Base-by-base conservation (phyloP, 768 basidiomycete species). In the Auriculariales sp. region DNA sequence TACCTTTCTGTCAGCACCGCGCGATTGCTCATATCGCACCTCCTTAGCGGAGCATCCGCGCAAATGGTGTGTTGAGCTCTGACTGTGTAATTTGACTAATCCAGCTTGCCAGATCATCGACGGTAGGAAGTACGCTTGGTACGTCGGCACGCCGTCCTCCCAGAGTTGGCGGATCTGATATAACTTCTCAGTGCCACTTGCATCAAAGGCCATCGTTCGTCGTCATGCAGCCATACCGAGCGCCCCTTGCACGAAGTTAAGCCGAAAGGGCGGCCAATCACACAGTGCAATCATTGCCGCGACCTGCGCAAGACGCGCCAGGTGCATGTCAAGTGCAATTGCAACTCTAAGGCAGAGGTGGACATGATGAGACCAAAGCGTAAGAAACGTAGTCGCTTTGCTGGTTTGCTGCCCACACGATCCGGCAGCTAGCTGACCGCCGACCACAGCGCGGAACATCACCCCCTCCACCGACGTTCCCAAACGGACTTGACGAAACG, bases 161-260 rank as follows among this genome's bases (percentile, higher is more conserved):
- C 28, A 30, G 42, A 7, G 53, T 28, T 28, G 19, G 15, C 45
- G 52, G 47, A 54, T 30, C 55, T 31, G 19, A n/a, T 54, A n/a
- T 31, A n/a, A n/a, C n/a, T n/a, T 30, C 29, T 19, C 58, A 92
- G 91, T 64, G 85, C 85, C 69, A 83, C 88, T 11, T 95, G 92
- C 64, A 92, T 93, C 62, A 92, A 92, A 66, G 92, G 92, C 0
- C 91, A 95, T 59, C 80, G 92, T 48, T 92, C 91, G 11, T 90
- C 89, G 3, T 78, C 78, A 12, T 95, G 92, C 62, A 75, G 75
- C 45, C 92, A 95, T 61, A 79, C 79, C 28, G 86, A 90, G 56
- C 72, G 92, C 17, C 89, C 90, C 3, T 71, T 95, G n/a, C 91
- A 87, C 54, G 88, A 93, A 62, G 81, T 94, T 52, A 88, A 91